Evolutionary conservation across 2,329 filamentous ascomycete species (phyloP), one percentile per base, ranked within the genome.

Genomic region (Epichloe scottii): DNA sequence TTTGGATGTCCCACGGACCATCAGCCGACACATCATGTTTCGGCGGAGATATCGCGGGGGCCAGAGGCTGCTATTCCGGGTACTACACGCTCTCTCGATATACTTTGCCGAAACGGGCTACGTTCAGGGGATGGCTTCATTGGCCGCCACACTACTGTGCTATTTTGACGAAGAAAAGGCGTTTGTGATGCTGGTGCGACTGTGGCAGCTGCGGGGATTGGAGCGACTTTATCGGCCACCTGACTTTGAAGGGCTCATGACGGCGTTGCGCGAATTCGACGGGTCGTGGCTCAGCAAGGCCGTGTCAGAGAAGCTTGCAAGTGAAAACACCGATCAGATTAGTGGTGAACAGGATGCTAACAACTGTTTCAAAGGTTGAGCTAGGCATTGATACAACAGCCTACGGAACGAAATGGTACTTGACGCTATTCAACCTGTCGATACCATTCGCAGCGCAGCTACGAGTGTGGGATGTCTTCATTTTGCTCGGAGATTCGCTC

Each of bases 11-110:
- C 93, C 93, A 1, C 79, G 93, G 50, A 97, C 93, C 4, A 95
- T 98, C 65, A 94, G 82, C 66, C 82, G 87, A 55, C 93, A 98
- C 68, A 91, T 98, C 66, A 96, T 98, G 91, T 98, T 98, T 64
- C 82, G 93, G 44, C 79, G 82, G 56, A 79, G 93, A 48, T 98
- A 98, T 68, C 81, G 89, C 23, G 93, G 93, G 54, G 93, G 91
- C 1, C 91, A 98, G 67, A 81, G 93, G 42, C 72, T 97, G 14
- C 74, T 98, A 2, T 98, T 98, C 68, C 82, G 93, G 48, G 89
- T 97, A 3, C 76, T 98, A 30, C 93, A 97, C 64, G 86, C 88
- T 43, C 80, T 97, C 63, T 91, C 89, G 17, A 77, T 98, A 11
- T 94, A 96, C 65, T 91, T 91, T 57, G 87, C 89, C 0, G 84